Conservation (phyloP, 2,329 filamentous ascomycete genomes). For the Talaromyces sp. region DNA sequence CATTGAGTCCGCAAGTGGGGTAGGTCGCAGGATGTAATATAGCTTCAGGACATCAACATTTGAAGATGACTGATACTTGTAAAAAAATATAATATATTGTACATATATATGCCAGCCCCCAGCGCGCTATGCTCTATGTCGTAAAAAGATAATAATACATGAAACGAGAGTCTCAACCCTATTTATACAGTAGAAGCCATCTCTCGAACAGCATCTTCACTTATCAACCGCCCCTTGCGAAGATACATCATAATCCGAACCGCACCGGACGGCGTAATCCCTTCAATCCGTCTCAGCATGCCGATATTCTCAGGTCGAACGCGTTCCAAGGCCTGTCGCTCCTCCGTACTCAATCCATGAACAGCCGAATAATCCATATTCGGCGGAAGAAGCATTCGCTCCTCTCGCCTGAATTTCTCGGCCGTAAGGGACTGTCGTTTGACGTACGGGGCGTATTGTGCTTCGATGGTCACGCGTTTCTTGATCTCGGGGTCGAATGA, state of each 20-base stretch:
- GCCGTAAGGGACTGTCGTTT: constrained; percentile 64
- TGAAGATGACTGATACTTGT: background rate
- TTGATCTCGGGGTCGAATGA: constrained; percentile 51
- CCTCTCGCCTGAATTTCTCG: constrained; percentile 67
- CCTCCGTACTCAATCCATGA: constrained; percentile 70
- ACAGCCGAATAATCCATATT: constrained; percentile 73
- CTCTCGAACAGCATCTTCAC: background rate
- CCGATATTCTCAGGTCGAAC: constrained; percentile 79
- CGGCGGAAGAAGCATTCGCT: constrained; percentile 63
- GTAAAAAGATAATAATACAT: background rate
- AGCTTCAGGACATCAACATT: too few relatives aligned
- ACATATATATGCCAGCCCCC: background rate
- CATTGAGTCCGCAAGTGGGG: too few relatives aligned
- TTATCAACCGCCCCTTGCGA: constrained; percentile 21
- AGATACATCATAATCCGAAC: constrained; percentile 41
- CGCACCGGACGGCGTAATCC: constrained; percentile 49
- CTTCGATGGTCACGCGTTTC: constrained; percentile 71
- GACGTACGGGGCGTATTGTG: constrained; percentile 81
- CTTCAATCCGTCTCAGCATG: constrained; percentile 83
- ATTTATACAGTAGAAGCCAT: background rate
- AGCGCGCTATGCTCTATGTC: constrained; percentile 2
- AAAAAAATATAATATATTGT: background rate
- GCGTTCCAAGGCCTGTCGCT: constrained; percentile 63
- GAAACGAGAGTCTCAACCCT: background rate
- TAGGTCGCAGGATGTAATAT: too few relatives aligned